These are phyloP conservation scores for Fusarium gaditjirri DNA, from an alignment of 2,329 filamentous ascomycete genomes.

Conservation along the genomic window DNA sequence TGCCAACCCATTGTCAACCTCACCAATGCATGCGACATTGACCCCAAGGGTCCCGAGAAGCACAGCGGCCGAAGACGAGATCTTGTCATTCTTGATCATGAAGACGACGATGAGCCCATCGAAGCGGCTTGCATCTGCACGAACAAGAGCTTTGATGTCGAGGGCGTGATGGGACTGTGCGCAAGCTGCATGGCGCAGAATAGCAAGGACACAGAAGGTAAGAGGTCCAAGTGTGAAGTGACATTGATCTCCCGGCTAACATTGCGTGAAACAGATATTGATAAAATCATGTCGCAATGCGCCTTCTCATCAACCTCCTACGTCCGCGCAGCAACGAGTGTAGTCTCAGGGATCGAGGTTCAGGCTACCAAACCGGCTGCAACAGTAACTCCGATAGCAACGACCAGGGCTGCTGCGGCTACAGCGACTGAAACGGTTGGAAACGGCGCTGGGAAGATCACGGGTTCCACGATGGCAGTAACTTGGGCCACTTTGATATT, in stretches of 20 bases:
- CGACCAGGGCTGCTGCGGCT: not conserved
- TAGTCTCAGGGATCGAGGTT: not conserved
- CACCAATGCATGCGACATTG: conserved; percentile 7
- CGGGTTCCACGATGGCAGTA: not conserved
- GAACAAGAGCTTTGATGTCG: not conserved
- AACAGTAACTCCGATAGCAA: not conserved
- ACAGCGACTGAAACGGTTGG: not conserved
- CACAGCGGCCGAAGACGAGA: not conserved
- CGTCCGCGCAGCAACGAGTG: not conserved
- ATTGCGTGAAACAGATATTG: rapidly evolving
- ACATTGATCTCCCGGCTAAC: rapidly evolving
- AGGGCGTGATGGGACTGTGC: not conserved
- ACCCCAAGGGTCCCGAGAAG: not conserved
- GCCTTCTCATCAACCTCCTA: not conserved
- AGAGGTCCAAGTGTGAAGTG: rapidly evolving
- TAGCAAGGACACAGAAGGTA: not conserved
- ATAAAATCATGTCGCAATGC: conserved; percentile 6
- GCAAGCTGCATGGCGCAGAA: conserved; percentile 4
- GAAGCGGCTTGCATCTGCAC: not conserved
- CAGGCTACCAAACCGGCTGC: conserved; percentile 1
- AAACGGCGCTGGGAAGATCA: not conserved
- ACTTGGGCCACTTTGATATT: not conserved
- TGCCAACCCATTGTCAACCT: conserved; percentile 10
- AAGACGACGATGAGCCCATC: not conserved
- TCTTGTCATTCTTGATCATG: not conserved